A percentile compares a stretch with the other conserved stretches of the same genome.
phyloP scores from a whole-genome alignment of 768 basidiomycete genomes.

The Solioccasus polychromus region DNA sequence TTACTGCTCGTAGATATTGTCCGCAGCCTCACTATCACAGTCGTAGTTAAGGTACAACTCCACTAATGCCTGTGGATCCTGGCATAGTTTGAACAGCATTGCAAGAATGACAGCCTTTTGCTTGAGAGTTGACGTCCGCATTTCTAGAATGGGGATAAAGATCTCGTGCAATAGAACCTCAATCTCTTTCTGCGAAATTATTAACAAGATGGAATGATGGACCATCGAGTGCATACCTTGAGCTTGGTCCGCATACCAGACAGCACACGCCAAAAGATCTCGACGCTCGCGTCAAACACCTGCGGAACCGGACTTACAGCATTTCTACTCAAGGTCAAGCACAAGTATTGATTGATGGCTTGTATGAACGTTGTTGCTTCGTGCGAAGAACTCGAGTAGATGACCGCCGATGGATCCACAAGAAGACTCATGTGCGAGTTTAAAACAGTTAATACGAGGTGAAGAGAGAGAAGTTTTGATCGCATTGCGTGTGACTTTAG shows the following conservation, averaged over 20 bases:
- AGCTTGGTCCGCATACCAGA: slow-evolving; percentile 92
- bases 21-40: slow-evolving; percentile 90
- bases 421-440: slow-evolving; percentile 90
- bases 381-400: slow-evolving; percentile 85
- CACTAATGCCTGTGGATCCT: slow-evolving; percentile 96
- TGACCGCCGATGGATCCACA: slow-evolving; percentile 82
- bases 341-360: slow-evolving; percentile 94
- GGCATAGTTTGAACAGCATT: slow-evolving; percentile 84
- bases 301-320: slow-evolving; percentile 94
- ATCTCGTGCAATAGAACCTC: slow-evolving; percentile 98
- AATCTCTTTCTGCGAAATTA: slow-evolving; percentile 82
- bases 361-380: slow-evolving; percentile 90
- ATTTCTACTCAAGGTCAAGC: slow-evolving; percentile 88
- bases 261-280: slow-evolving; percentile 98
- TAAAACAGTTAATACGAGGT: slow-evolving; percentile 88
- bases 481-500: slow-evolving; percentile 96
- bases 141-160: slow-evolving; percentile 96
- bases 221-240: slow-evolving; percentile 54
- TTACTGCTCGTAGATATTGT: slow-evolving; percentile 97
- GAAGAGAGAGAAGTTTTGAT: slow-evolving; percentile 90
- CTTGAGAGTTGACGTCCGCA: slow-evolving; percentile 92
- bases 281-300: slow-evolving; percentile 96
- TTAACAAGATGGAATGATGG: slow-evolving; percentile 5
- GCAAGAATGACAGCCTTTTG: slow-evolving; percentile 92
- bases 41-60: slow-evolving; percentile 99